Evolutionary conservation across 2,329 filamentous ascomycete genomes (phyloP).

Genomic region (Phyllosticta citriasiana): DNA sequence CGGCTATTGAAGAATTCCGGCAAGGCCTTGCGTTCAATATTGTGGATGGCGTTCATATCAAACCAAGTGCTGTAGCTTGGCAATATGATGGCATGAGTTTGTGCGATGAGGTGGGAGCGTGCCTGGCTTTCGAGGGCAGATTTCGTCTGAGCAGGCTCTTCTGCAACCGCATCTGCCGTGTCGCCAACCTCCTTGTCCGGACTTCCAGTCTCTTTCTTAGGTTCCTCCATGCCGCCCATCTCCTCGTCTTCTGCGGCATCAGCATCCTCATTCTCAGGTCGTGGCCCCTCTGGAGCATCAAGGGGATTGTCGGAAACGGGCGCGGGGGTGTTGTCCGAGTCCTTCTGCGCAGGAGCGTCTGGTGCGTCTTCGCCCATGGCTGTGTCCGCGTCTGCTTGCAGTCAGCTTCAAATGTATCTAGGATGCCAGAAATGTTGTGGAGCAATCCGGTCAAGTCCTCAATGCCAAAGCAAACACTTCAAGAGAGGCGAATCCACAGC

Average conservation of each 20-base stretch:
- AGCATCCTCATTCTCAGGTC: slow-evolving; percentile 45
- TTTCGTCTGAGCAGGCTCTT: slow-evolving; percentile 59
- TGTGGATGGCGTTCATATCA: slow-evolving; percentile 88
- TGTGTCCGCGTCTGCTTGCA: slow-evolving; percentile 32
- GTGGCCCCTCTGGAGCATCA: slow-evolving; percentile 57
- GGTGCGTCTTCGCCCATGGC: slow-evolving; percentile 39
- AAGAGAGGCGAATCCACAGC: too few species aligned
- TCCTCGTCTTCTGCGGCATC: slow-evolving; percentile 63
- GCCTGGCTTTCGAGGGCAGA: slow-evolving; percentile 75
- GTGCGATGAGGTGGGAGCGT: slow-evolving; percentile 81
- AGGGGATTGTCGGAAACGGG: slow-evolving; percentile 53
- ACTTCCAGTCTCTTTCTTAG: slow-evolving; percentile 26
- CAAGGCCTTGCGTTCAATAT: slow-evolving; percentile 85
- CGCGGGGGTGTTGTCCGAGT: slow-evolving; percentile 38
- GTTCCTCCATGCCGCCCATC: slow-evolving; percentile 35
- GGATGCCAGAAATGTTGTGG: neutral
- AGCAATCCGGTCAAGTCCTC: too few species aligned
- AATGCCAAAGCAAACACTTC: too few species aligned
- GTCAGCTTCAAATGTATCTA: neutral
- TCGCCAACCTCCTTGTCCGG: slow-evolving; percentile 18
- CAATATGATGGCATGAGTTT: slow-evolving; percentile 91
- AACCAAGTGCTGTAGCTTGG: slow-evolving; percentile 99
- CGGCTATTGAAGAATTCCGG: slow-evolving; percentile 98
- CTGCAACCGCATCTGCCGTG: slow-evolving; percentile 33
- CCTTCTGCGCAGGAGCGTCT: slow-evolving; percentile 43